Percentiles rank a stretch among this genome's conserved stretches.
Evolutionary conservation across 139 green algal species (phyloP).

Genomic region (Spirogloea muscicola): DNA sequence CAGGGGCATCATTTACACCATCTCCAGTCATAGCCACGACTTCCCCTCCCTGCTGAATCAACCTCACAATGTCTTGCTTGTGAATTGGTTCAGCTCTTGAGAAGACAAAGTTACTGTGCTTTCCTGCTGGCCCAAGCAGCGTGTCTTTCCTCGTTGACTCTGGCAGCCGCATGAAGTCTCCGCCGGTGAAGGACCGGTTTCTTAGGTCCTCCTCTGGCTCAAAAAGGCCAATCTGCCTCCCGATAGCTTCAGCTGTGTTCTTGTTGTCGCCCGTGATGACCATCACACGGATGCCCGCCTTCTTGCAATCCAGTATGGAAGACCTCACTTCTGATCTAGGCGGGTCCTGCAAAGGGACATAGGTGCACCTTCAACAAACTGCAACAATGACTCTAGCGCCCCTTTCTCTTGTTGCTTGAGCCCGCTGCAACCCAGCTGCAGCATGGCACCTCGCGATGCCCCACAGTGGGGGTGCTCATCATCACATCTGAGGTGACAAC

Average conservation of each 20-base stretch:
- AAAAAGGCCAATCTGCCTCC: conserved; percentile 48
- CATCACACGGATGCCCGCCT: conserved; percentile 87
- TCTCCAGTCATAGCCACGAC: conserved; percentile 96
- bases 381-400: too few relatives aligned
- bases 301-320: conserved; percentile 70
- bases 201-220: conserved; percentile 1
- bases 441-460: too few relatives aligned
- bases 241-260: conserved; percentile 86
- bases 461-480: too few relatives aligned
- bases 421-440: too few relatives aligned
- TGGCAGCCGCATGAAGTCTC: conserved; percentile 39
- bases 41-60: conserved; percentile 75
- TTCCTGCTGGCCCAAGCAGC: conserved; percentile 44
- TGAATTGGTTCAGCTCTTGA: conserved; percentile 90
- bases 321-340: conserved; percentile 70
- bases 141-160: too few relatives aligned
- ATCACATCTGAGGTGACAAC: too few relatives aligned
- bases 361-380: too few relatives aligned
- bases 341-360: conserved; percentile 65
- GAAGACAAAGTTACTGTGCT: too few relatives aligned
- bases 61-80: conserved; percentile 82
- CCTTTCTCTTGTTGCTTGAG: too few relatives aligned
- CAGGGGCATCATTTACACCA: conserved; percentile 98
- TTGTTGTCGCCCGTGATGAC: conserved; percentile 97
- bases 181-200: conserved; percentile 7